Evolutionary conservation across 805 yeast species (phyloP).

Genomic region (Starmerella stigmatis): DNA sequence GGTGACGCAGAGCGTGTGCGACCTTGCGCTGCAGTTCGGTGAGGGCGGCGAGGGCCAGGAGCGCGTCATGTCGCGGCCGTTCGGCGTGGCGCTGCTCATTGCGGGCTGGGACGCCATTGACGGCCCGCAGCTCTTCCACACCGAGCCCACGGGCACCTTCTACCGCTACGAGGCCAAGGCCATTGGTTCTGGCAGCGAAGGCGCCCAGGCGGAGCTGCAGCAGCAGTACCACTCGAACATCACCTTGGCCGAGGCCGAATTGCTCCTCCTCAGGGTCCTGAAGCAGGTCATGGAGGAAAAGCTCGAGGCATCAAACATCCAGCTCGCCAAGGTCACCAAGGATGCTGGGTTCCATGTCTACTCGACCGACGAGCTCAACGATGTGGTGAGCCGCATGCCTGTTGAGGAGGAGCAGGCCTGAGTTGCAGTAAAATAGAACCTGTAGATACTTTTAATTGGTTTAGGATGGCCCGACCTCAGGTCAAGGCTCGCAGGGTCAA

Average conservation of each 20-base stretch:
- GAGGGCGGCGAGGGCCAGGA: conserved; percentile 90
- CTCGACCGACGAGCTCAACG: conserved; percentile 69
- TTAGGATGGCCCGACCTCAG: too few relatives aligned
- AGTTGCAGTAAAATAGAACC: not conserved
- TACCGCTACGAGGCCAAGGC: conserved; percentile 98
- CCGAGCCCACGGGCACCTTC: conserved; percentile 98
- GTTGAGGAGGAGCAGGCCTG: conserved; percentile 36
- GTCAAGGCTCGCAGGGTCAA: too few relatives aligned
- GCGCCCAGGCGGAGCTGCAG: conserved; percentile 96
- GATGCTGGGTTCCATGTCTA: conserved; percentile 72
- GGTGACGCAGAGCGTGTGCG: conserved; percentile 93
- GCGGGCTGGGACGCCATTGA: conserved; percentile 85
- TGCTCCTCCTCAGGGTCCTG: conserved; percentile 73
- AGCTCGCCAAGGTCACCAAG: conserved; percentile 83
- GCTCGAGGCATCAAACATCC: conserved; percentile 88
- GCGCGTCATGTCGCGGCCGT: conserved; percentile 93
- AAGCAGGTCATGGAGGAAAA: conserved; percentile 99
- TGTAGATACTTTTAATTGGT: too few relatives aligned
- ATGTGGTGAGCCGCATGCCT: conserved; percentile 64
- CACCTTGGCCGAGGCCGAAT: conserved; percentile 86
- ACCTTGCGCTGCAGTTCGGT: conserved; percentile 89
- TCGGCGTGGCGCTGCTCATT: conserved; percentile 92
- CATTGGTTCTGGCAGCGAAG: conserved; percentile 97
- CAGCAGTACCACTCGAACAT: conserved; percentile 86
- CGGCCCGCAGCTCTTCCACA: conserved; percentile 92